These are phyloP conservation scores for Zea mays DNA, from an alignment of 176 grass and related monocot species.

Conservation along the genomic window Zm-B73-REFERENCE-NAM-5.0 NC_050104.1:132993001-132993500, in stretches of 20 bases:
- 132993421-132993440: neutral
- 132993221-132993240: neutral
- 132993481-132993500: conserved; percentile 81
- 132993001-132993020: neutral
- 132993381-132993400: conserved; percentile 18
- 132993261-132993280: neutral
- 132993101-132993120: neutral
- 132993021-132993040: neutral
- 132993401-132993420: neutral
- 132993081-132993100: neutral
- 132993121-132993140: neutral
- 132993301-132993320: neutral
- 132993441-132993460: neutral
- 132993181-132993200: neutral
- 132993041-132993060: neutral
- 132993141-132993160: neutral
- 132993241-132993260: neutral
- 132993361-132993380: conserved; percentile 6
- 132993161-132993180: conserved; percentile 3
- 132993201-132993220: neutral
- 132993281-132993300: neutral
- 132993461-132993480: conserved; percentile 68
- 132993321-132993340: neutral
- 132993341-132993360: conserved; percentile 4
- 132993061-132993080: neutral